Conservation (phyloP, 345 rosid species). For the Rhodomyrtus tomentosa region DNA sequence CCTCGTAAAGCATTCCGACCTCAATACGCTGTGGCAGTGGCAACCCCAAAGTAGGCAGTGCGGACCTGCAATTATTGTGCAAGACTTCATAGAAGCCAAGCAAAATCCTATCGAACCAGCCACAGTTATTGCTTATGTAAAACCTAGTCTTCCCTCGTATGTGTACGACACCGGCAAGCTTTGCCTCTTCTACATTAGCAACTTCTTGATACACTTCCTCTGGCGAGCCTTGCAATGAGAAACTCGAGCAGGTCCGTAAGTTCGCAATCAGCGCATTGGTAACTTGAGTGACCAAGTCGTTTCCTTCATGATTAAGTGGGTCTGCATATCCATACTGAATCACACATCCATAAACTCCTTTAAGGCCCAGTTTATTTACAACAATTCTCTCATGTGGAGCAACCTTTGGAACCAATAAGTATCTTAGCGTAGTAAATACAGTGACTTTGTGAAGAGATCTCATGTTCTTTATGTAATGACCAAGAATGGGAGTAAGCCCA, state of each 20-base stretch:
- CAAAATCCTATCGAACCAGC: conserved; percentile 41
- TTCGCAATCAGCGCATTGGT: conserved; percentile 22
- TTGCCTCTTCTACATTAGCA: conserved; percentile 24
- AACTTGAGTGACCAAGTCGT: conserved; percentile 35
- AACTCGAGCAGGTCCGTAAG: conserved; percentile 8
- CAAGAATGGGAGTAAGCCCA: conserved; percentile 68
- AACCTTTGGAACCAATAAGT: conserved; percentile 54
- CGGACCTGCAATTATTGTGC: conserved; percentile 54
- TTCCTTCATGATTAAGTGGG: conserved; percentile 38
- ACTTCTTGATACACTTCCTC: conserved; percentile 22
- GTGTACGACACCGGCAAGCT: conserved; percentile 35
- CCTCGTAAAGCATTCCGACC: conserved; percentile 61
- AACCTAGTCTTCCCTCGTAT: conserved; percentile 60
- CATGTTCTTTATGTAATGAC: conserved; percentile 68
- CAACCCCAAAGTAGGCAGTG: conserved; percentile 47
- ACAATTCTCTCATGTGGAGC: conserved; percentile 36
- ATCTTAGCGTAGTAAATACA: conserved; percentile 57
- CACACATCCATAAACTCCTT: conserved; percentile 45
- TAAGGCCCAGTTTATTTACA: conserved; percentile 20
- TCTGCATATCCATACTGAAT: conserved; percentile 67
- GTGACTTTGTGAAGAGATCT: conserved; percentile 75
- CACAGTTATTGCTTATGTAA: conserved; percentile 24
- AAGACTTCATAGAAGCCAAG: conserved; percentile 49
- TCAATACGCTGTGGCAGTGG: conserved; percentile 38
- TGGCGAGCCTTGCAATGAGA: neutral